These are phyloP conservation scores for Lathyrus oleraceus DNA, from an alignment of 306 rosid genomes.

Conservation along the genomic window DNA sequence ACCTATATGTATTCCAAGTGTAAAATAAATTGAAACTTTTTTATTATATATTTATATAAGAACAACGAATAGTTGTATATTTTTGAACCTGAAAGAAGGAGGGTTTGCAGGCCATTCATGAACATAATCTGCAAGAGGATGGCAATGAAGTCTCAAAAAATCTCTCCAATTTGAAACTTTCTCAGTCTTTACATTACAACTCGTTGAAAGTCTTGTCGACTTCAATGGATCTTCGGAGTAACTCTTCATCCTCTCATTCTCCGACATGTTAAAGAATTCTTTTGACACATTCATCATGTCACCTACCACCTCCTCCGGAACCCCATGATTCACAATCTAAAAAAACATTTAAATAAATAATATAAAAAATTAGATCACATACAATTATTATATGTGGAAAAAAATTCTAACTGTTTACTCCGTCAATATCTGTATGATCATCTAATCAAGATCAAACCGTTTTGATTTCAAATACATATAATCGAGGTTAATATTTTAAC, in stretches of 20 bases:
- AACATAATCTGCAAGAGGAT: conserved; percentile 65
- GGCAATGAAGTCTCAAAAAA: conserved; percentile 76
- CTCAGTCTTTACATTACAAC: conserved; percentile 79
- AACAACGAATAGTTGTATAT: not conserved
- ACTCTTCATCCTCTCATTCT: conserved; percentile 72
- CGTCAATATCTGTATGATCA: no score
- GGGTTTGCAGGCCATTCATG: conserved; percentile 84
- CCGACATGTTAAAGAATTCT: conserved; percentile 62
- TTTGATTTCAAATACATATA: no score
- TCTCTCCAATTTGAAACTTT: conserved; percentile 83
- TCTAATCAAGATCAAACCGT: no score
- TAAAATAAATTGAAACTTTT: no score
- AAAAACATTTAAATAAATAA: not conserved
- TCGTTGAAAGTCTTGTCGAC: conserved; percentile 77
- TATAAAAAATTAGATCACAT: not conserved
- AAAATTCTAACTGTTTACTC: no score
- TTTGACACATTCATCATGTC: conserved; percentile 50
- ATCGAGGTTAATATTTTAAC: no score
- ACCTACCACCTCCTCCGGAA: conserved; percentile 45
- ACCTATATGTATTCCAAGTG: no score
- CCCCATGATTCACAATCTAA: conserved; percentile 74
- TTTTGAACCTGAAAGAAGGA: conserved; percentile 55
- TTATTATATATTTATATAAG: no score
- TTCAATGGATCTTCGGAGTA: conserved; percentile 81
- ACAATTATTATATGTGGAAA: not conserved